phyloP scores from a whole-genome alignment of 2,329 filamentous ascomycete species.

The Orbilia ellipsospora region DNA sequence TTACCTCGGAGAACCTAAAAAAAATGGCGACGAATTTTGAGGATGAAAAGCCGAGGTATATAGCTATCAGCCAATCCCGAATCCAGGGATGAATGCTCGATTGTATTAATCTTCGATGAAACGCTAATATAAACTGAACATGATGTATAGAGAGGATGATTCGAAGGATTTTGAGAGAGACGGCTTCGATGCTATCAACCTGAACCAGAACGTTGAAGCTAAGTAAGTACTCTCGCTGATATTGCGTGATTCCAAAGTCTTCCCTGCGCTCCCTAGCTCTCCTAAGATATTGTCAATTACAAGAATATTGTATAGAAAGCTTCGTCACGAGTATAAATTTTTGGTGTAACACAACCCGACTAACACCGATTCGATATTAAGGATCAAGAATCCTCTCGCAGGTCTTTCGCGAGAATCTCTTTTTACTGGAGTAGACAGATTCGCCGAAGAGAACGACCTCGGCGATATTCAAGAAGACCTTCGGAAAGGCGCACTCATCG shows the following conservation, averaged over 20 bases:
- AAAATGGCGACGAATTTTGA: slow-evolving; percentile 38
- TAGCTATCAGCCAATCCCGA: background rate
- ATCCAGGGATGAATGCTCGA: too few relatives aligned
- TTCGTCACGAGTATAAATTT: background rate
- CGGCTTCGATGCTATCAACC: slow-evolving; percentile 21
- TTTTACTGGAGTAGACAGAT: slow-evolving; percentile 70
- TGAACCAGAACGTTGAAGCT: slow-evolving; percentile 51
- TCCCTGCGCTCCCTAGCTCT: too few relatives aligned
- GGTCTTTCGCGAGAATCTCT: slow-evolving; percentile 68
- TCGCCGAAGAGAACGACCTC: slow-evolving; percentile 71
- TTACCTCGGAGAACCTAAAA: slow-evolving; percentile 1
- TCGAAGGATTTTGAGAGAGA: slow-evolving; percentile 50
- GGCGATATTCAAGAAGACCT: slow-evolving; percentile 70
- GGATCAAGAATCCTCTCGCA: slow-evolving; percentile 70
- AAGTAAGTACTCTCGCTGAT: slow-evolving; percentile 26
- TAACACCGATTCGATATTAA: slow-evolving; percentile 57
- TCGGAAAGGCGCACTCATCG: slow-evolving; percentile 77
- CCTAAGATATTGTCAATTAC: too few relatives aligned
- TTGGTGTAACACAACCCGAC: slow-evolving; percentile 8
- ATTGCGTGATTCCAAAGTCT: too few relatives aligned
- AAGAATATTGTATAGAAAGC: too few relatives aligned
- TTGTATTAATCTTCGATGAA: too few relatives aligned
- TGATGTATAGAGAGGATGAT: slow-evolving; percentile 34
- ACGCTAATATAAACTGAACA: slow-evolving; percentile 12
- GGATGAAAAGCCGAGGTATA: slow-evolving; percentile 52